These are phyloP conservation scores for Tetradesmus lagerheimii DNA, from an alignment of 139 green algal species.

Conservation along the genomic window DNA sequence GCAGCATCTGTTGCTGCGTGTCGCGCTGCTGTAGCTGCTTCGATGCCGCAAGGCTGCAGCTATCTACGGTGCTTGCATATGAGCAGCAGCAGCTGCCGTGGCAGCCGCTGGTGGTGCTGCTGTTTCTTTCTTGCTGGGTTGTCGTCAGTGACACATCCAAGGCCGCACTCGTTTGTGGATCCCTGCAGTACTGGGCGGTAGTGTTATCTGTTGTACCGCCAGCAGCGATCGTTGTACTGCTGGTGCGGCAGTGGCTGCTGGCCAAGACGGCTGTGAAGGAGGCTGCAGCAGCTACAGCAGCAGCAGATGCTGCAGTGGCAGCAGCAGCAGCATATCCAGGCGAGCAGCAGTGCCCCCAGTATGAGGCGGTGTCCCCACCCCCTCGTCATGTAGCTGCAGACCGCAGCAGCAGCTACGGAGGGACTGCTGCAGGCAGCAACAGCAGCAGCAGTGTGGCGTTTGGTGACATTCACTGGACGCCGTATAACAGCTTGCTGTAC, in stretches of 20 bases:
- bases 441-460: background rate
- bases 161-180: conserved; percentile 53
- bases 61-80: background rate
- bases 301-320: background rate
- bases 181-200: conserved; percentile 60
- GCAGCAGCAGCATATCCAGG: background rate
- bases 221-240: conserved; percentile 43
- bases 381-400: background rate
- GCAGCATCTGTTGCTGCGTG: background rate
- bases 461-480: conserved; percentile 52
- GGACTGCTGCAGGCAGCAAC: background rate
- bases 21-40: conserved; percentile 20
- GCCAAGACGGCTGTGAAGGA: conserved; percentile 29
- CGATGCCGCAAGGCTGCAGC: background rate
- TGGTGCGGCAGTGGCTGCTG: conserved; percentile 42
- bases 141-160: conserved; percentile 44
- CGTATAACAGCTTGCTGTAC: conserved; percentile 66
- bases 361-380: background rate
- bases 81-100: conserved; percentile 28
- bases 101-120: conserved; percentile 37
- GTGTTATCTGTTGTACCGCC: conserved; percentile 63
- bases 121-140: conserved; percentile 39
- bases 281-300: conserved; percentile 1
- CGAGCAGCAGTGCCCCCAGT: background rate
- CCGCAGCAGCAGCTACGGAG: background rate